Conservation (phyloP, 2,329 filamentous ascomycete species). For the Arthrobotrys conoides region DNA sequence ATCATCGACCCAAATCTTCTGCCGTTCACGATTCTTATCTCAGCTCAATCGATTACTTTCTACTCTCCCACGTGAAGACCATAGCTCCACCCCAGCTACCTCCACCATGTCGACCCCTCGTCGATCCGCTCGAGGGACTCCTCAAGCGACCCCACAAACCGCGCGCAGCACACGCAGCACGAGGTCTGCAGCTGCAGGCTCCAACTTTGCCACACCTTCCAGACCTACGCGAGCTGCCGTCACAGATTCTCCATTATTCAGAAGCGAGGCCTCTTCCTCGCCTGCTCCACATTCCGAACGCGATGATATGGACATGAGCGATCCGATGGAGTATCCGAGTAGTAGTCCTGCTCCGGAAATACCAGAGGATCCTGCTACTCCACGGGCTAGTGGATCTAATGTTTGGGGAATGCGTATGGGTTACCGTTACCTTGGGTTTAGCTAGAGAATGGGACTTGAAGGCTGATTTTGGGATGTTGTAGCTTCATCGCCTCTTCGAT, state of each 20-base stretch:
- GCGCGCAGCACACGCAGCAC: conserved; percentile 53
- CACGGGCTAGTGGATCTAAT: conserved; percentile 35
- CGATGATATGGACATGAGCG: conserved; percentile 59
- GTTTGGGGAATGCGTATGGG: conserved; percentile 26
- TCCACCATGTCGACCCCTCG: conserved; percentile 59
- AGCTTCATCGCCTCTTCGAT: conserved; percentile 64
- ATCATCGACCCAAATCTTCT: background rate
- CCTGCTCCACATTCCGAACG: conserved; percentile 35
- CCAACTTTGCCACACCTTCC: conserved; percentile 34
- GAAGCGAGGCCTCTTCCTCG: conserved; percentile 50
- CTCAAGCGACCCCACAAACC: conserved; percentile 48
- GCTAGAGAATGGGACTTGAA: background rate
- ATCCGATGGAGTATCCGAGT: conserved; percentile 51
- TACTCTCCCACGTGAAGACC: background rate
- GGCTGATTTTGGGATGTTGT: conserved; percentile 15
- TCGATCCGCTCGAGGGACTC: conserved; percentile 54
- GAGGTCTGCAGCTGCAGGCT: conserved; percentile 30
- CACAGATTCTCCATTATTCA: conserved; percentile 45
- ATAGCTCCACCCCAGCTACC: conserved; percentile 14
- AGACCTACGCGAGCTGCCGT: conserved; percentile 3
- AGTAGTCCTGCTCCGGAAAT: conserved; percentile 47
- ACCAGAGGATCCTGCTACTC: conserved; percentile 46
- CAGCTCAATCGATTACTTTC: conserved; percentile 12
- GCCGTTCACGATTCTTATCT: background rate
- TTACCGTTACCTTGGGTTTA: background rate